Percentiles rank a stretch among this genome's conserved stretches.
Evolutionary conservation across 306 rosid genomes (phyloP).

Genomic region (Psophocarpus tetragonolobus): DNA sequence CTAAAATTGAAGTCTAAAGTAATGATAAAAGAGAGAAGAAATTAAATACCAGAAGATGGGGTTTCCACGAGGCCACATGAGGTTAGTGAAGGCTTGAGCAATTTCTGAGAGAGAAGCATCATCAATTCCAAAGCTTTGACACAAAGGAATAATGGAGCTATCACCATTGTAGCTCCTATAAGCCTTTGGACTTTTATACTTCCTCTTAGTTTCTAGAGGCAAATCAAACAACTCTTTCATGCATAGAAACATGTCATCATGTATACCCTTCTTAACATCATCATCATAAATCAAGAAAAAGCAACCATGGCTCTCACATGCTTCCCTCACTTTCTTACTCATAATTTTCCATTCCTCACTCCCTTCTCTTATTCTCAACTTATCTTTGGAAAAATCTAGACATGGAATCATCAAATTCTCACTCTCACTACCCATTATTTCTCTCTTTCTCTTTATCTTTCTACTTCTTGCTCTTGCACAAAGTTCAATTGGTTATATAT

Average conservation of each 20-base stretch:
- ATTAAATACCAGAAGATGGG: slow-evolving; percentile 47
- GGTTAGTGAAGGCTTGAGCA: slow-evolving; percentile 48
- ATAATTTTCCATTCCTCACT: slow-evolving; percentile 43
- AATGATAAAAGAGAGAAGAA: not conserved
- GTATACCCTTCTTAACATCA: not conserved
- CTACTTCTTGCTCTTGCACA: not conserved
- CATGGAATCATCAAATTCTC: slow-evolving; percentile 29
- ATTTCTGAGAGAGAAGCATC: not conserved
- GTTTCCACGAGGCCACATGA: slow-evolving; percentile 71
- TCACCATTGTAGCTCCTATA: slow-evolving; percentile 47
- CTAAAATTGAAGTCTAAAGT: not conserved
- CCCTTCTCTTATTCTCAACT: slow-evolving; percentile 21
- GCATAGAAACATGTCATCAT: slow-evolving; percentile 39
- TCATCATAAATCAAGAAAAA: slow-evolving; percentile 22
- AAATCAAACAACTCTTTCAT: slow-evolving; percentile 52
- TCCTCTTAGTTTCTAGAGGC: slow-evolving; percentile 56
- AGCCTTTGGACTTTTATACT: slow-evolving; percentile 41
- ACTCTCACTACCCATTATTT: slow-evolving; percentile 5
- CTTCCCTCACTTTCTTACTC: slow-evolving; percentile 52
- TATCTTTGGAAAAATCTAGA: slow-evolving; percentile 24
- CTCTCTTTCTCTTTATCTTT: not conserved
- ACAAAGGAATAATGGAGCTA: slow-evolving; percentile 38
- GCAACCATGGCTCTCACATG: slow-evolving; percentile 49
- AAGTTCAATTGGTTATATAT: not conserved
- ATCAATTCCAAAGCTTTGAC: slow-evolving; percentile 60